A percentile compares a stretch with the other conserved stretches of the same genome.
These are phyloP conservation scores for Termitomyces sp. DNA, from an alignment of 768 basidiomycete species.

Conservation along the genomic window DNA sequence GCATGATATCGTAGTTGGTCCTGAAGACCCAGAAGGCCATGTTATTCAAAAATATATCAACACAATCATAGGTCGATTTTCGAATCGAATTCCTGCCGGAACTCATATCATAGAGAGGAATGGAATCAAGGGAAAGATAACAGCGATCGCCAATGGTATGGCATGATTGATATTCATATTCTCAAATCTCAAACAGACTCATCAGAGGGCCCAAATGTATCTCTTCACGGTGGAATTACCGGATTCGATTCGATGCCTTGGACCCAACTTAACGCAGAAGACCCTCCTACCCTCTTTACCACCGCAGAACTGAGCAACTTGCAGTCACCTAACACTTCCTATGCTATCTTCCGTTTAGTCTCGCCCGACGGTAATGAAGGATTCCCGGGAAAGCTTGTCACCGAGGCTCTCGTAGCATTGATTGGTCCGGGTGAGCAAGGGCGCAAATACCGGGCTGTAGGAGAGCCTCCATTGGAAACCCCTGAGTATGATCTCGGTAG, in stretches of 20 bases:
- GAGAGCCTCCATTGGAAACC: constrained; percentile 21
- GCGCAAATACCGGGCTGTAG: constrained; percentile 23
- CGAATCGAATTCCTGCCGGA: constrained; percentile 70
- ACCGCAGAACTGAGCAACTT: constrained; percentile 50
- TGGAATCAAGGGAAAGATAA: constrained; percentile 47
- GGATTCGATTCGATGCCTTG: constrained; percentile 64
- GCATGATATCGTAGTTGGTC: constrained; percentile 76
- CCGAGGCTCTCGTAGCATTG: constrained; percentile 58
- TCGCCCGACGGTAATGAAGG: constrained; percentile 72
- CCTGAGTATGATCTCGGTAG: constrained; percentile 58
- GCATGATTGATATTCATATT: background rate
- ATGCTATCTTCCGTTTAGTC: constrained; percentile 55
- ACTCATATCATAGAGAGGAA: constrained; percentile 51
- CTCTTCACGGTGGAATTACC: constrained; percentile 68
- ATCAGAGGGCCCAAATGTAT: constrained; percentile 52
- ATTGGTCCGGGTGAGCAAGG: constrained; percentile 36
- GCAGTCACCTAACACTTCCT: constrained; percentile 27
- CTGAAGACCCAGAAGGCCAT: constrained; percentile 61
- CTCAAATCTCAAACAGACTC: background rate
- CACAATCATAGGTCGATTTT: constrained; percentile 69
- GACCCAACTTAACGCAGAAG: constrained; percentile 41
- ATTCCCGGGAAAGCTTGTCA: constrained; percentile 57
- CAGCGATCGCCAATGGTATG: constrained; percentile 42
- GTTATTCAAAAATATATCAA: constrained; percentile 66
- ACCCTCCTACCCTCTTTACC: constrained; percentile 53